Conservation (phyloP, 208 protist genomes). For the Trypanosoma mega region DNA sequence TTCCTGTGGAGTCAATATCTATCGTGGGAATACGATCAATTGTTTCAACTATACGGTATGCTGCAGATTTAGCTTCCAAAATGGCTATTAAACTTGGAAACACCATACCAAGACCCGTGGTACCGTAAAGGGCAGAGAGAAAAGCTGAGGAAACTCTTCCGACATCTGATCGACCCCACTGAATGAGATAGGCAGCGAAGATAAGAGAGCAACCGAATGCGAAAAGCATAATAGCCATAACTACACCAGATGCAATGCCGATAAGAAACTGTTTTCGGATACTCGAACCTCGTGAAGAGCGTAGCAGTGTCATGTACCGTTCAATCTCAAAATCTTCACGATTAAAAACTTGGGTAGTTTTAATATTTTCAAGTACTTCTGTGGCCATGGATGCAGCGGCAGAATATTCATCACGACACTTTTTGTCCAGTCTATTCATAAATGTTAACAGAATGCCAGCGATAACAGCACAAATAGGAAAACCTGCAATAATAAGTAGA, state of each 20-base stretch:
- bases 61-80: constrained; percentile 44
- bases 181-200: constrained; percentile 31
- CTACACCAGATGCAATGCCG: constrained; percentile 18
- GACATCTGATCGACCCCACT: constrained; percentile 18
- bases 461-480: constrained; percentile 44
- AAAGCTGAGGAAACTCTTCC: constrained; percentile 27
- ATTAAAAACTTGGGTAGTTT: constrained; percentile 47
- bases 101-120: constrained; percentile 26
- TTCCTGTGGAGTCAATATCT: constrained; percentile 26
- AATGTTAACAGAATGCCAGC: constrained; percentile 27
- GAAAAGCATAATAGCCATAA: constrained; percentile 29
- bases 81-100: constrained; percentile 34
- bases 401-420: constrained; percentile 40
- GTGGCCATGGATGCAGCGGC: constrained; percentile 46
- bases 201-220: constrained; percentile 27
- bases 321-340: constrained; percentile 32
- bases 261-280: constrained; percentile 41
- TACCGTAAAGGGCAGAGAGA: constrained; percentile 31
- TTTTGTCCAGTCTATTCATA: constrained; percentile 21
- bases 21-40: constrained; percentile 49
- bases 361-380: constrained; percentile 49
- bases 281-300: constrained; percentile 23
- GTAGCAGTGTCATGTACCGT: constrained; percentile 31
- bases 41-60: constrained; percentile 39
- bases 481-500: constrained; percentile 30